phyloP scores from a whole-genome alignment of 345 rosid genomes.

The Turritis glabra region DNA sequence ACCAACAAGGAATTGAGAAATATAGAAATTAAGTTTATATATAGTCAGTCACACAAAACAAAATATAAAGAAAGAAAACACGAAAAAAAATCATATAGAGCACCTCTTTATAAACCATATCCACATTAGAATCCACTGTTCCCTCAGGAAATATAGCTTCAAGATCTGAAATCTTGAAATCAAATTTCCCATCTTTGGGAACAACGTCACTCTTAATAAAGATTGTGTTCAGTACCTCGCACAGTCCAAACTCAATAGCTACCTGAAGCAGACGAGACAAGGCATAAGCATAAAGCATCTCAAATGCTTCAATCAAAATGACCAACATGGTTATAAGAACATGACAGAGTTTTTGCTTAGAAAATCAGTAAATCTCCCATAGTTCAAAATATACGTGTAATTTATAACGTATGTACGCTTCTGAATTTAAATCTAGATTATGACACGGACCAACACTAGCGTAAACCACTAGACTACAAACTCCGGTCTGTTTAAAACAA shows the following conservation, averaged over 20 bases:
- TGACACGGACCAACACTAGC: not conserved
- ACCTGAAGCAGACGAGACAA: slow-evolving; percentile 47
- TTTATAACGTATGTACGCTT: not conserved
- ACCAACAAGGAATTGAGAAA: not conserved
- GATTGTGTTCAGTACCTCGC: slow-evolving; percentile 55
- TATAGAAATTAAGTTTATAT: not conserved
- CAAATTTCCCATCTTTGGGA: slow-evolving; percentile 60
- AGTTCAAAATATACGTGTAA: not conserved
- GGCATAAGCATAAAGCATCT: not conserved
- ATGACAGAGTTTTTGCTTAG: not conserved
- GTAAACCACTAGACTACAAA: slow-evolving; percentile 10
- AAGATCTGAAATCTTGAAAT: slow-evolving; percentile 55
- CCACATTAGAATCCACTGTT: slow-evolving; percentile 52
- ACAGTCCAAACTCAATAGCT: slow-evolving; percentile 72
- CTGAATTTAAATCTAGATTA: not conserved
- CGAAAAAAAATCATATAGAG: not conserved
- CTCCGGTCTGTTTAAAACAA: not conserved
- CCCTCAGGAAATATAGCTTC: slow-evolving; percentile 63
- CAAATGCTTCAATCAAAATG: not conserved
- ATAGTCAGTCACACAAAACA: not conserved
- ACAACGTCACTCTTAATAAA: slow-evolving; percentile 51
- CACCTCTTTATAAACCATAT: slow-evolving; percentile 61
- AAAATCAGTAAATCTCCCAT: not conserved
- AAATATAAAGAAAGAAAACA: not conserved
- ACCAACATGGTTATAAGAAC: not conserved